phyloP scores from a whole-genome alignment of 495 filamentous ascomycete species.

The Aspergillus sclerotiicarbonarius region DNA sequence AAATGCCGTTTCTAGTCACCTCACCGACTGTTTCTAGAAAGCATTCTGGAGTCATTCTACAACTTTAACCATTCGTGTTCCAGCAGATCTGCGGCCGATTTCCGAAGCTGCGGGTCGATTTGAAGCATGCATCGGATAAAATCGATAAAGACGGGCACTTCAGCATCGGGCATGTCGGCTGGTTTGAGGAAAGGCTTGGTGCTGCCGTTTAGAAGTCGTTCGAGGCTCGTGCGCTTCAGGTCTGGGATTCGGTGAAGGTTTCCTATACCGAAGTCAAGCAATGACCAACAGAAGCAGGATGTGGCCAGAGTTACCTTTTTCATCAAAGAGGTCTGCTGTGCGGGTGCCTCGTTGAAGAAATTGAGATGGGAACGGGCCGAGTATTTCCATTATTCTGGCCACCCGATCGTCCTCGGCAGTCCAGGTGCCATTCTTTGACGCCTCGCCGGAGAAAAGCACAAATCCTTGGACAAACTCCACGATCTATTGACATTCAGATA shows the following conservation, averaged over 20 bases:
- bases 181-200: slow-evolving; percentile 23
- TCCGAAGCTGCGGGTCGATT: slow-evolving; percentile 19
- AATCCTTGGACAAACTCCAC: slow-evolving; percentile 28
- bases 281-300: too few species aligned
- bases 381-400: slow-evolving; percentile 17
- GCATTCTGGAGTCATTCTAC: too few species aligned
- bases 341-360: slow-evolving; percentile 13
- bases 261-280: slow-evolving; percentile 10
- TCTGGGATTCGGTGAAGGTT: slow-evolving; percentile 24
- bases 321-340: slow-evolving; percentile 16
- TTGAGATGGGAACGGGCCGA: slow-evolving; percentile 21
- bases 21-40: too few species aligned
- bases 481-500: slow-evolving; percentile 9
- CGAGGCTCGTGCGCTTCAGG: slow-evolving; percentile 21
- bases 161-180: slow-evolving; percentile 19
- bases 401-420: slow-evolving; percentile 25
- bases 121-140: slow-evolving; percentile 28
- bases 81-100: slow-evolving; percentile 22
- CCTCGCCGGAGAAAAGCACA: slow-evolving; percentile 23
- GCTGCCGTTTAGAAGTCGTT: slow-evolving; percentile 22
- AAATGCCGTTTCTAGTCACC: too few species aligned
- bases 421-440: slow-evolving; percentile 21
- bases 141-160: slow-evolving; percentile 33
- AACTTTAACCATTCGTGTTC: slow-evolving; percentile 20
- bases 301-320: slow-evolving; percentile 14